Evolutionary conservation across 2,329 filamentous ascomycete genomes (phyloP), one percentile per base, ranked within the genome.

Genomic region (Diaporthe citri): DNA sequence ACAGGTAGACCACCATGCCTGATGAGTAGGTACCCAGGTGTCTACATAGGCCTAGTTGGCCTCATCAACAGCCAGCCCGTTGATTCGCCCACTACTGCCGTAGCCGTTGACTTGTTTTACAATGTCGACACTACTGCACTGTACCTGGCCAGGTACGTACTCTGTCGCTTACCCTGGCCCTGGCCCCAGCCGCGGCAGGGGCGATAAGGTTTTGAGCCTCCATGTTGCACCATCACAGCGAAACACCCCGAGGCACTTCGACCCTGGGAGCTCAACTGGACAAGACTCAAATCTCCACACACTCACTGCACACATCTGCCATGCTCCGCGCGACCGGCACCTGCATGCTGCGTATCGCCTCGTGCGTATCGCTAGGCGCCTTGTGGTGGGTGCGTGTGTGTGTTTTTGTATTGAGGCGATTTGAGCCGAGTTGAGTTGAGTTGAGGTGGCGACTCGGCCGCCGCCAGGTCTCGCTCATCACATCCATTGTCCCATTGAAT

Each of bases 171-270:
- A 20, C 52, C 59, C 59, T 31, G 59, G 15, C 59, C 59, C 59
- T n/a, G n/a, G 39, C 59, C 41, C 25, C n/a, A 7, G 39, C n/a
- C 39, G 7, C 25, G 60, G 60, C 62, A 66, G 62, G 62, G 62
- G 43, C 62, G 62, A 66, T 66, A 66, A 66, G 62, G 62, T 66
- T 66, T 66, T 66, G 62, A 66, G 62, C 62, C 62, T 66, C 62
- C 62, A 66, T 51, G 62, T 66, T 66, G 62, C 62, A 66, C 62
- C 62, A 66, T 66, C 62, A 66, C 62, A 66, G 60, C 60, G 60
- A 64, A 64, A 64, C 60, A 46, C 60, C 60, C 60, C 60, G 60
- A 64, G 15, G 20, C 60, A 64, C 25, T 41, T 25, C 22, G 36
- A 31, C 59, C 34, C 34, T 17, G 57, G 36, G 57, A 41, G 36